Percentiles rank a stretch among this genome's conserved stretches.
Evolutionary conservation across 2,329 filamentous ascomycete genomes (phyloP).

Genomic region (Acephala macrosclerotiorum): DNA sequence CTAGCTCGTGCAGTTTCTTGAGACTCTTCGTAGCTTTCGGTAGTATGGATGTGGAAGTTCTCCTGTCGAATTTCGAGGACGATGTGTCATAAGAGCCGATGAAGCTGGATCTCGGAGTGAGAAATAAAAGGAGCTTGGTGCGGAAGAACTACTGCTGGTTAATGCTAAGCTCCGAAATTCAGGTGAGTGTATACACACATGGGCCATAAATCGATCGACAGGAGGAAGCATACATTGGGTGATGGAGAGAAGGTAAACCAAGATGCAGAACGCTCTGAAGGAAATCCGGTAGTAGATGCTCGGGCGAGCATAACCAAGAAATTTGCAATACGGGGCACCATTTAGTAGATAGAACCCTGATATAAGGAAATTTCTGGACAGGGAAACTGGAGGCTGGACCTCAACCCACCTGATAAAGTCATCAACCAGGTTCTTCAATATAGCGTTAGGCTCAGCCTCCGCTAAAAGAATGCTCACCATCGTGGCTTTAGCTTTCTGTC

Average conservation of each 20-base stretch:
- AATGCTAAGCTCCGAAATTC: too few relatives aligned
- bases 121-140: too few relatives aligned
- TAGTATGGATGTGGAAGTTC: too few relatives aligned
- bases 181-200: not conserved
- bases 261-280: conserved; percentile 11
- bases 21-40: too few relatives aligned
- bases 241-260: conserved; percentile 1
- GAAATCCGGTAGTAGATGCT: conserved; percentile 2
- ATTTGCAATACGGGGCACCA: conserved; percentile 10
- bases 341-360: conserved; percentile 11
- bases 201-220: conserved; percentile 15
- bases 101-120: too few relatives aligned
- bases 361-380: conserved; percentile 12
- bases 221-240: conserved; percentile 10
- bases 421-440: conserved; percentile 11
- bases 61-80: too few relatives aligned
- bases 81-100: too few relatives aligned
- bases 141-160: too few relatives aligned
- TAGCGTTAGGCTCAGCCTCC: conserved; percentile 11
- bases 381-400: conserved; percentile 14
- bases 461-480: conserved; percentile 16
- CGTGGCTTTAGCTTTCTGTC: conserved; percentile 15
- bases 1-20: too few relatives aligned
- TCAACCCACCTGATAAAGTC: conserved; percentile 20
- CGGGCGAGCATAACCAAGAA: conserved; percentile 6